phyloP scores from a whole-genome alignment of 148 eudicot species.

The Vaccinium vitisidaea region DNA sequence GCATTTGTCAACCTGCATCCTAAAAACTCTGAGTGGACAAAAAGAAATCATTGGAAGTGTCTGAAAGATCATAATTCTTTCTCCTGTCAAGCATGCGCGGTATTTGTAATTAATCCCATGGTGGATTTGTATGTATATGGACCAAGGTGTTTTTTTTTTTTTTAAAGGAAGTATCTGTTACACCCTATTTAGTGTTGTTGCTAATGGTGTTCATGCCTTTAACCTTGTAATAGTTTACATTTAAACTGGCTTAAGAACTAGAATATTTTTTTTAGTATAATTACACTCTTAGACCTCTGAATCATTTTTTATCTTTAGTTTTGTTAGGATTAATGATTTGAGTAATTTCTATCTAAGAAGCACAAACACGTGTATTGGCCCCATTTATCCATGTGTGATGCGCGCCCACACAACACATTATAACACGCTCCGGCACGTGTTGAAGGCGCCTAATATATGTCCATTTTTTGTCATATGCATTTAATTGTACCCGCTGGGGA shows the following conservation, averaged over 20 bases:
- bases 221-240: background rate
- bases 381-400: too few species aligned
- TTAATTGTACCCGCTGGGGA: too few species aligned
- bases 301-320: background rate
- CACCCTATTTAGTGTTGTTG: background rate
- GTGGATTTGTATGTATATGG: background rate
- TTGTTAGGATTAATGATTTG: too few species aligned
- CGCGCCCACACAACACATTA: too few species aligned
- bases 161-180: background rate
- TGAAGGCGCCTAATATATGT: too few species aligned
- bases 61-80: background rate
- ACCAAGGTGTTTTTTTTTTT: background rate
- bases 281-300: background rate
- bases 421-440: too few species aligned
- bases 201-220: background rate
- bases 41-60: background rate
- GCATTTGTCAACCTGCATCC: conserved; percentile 1
- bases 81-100: background rate
- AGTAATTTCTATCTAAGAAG: too few species aligned
- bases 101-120: background rate
- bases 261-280: background rate
- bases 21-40: background rate
- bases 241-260: background rate
- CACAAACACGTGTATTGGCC: too few species aligned
- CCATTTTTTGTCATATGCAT: too few species aligned